Evolutionary conservation across 495 filamentous ascomycete species (phyloP).

Genomic region (Penicillium turbatum): DNA sequence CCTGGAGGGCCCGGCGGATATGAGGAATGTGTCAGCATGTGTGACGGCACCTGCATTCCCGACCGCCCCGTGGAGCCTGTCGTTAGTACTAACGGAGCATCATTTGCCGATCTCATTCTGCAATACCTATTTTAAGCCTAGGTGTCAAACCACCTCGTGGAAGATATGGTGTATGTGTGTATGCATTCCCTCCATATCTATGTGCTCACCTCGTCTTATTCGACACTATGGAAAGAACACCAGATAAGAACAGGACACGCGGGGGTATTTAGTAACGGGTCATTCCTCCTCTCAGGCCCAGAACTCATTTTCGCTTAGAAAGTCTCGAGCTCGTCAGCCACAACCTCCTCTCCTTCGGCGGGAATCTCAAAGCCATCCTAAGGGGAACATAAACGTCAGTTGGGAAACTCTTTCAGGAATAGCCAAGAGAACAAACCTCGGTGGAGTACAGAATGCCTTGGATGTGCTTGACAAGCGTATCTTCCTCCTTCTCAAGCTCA

Average conservation of each 20-base stretch:
- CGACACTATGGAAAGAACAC: slow-evolving; percentile 8
- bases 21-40: neutral
- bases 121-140: slow-evolving; percentile 3
- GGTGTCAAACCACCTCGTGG: slow-evolving; percentile 1
- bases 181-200: slow-evolving; percentile 22
- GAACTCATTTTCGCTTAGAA: slow-evolving; percentile 33
- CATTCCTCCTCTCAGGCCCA: slow-evolving; percentile 9
- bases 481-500: slow-evolving; percentile 87
- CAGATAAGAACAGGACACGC: slow-evolving; percentile 2
- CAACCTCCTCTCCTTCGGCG: slow-evolving; percentile 33
- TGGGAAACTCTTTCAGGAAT: neutral
- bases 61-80: no score
- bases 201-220: slow-evolving; percentile 9
- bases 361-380: slow-evolving; percentile 55
- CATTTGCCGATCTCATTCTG: slow-evolving; percentile 2
- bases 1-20: no score
- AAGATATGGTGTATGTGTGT: neutral
- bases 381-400: slow-evolving; percentile 10
- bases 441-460: slow-evolving; percentile 96
- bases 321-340: slow-evolving; percentile 47
- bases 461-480: slow-evolving; percentile 86
- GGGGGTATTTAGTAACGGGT: slow-evolving; percentile 27
- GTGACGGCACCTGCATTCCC: neutral
- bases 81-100: slow-evolving; percentile 1
- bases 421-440: slow-evolving; percentile 53